A percentile compares a stretch with the other conserved stretches of the same genome.
Evolutionary conservation across 768 basidiomycete genomes (phyloP).

Genomic region (Trametes punicea): DNA sequence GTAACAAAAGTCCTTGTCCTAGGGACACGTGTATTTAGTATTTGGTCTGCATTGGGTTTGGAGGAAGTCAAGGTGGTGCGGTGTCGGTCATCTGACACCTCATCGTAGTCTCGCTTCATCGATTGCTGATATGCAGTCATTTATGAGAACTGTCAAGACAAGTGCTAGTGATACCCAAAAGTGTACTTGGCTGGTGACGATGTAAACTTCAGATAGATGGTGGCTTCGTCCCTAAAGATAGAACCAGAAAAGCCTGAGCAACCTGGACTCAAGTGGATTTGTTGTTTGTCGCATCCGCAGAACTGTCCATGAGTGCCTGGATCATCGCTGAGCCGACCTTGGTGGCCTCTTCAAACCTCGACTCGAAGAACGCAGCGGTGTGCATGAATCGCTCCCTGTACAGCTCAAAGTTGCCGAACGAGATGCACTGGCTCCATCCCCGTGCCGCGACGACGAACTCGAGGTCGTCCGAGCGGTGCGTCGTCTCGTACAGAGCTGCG

Average conservation of each 20-base stretch:
- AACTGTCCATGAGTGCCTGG: slow-evolving; percentile 72
- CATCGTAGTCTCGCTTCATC: not conserved
- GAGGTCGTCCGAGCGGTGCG: slow-evolving; percentile 84
- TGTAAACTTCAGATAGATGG: not conserved
- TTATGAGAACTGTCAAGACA: too few relatives aligned
- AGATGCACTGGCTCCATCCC: slow-evolving; percentile 95
- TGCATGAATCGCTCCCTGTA: slow-evolving; percentile 79
- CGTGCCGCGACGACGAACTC: slow-evolving; percentile 93
- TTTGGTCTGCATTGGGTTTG: not conserved
- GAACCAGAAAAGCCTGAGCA: not conserved
- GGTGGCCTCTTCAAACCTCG: slow-evolving; percentile 82
- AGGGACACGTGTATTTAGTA: slow-evolving; percentile 15
- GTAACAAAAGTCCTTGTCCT: slow-evolving; percentile 11
- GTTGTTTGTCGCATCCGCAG: slow-evolving; percentile 1
- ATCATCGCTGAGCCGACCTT: slow-evolving; percentile 87
- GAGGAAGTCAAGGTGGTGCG: too few relatives aligned
- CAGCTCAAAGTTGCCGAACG: slow-evolving; percentile 86
- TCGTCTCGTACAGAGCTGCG: slow-evolving; percentile 70
- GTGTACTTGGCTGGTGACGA: not conserved
- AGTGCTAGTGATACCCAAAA: not conserved
- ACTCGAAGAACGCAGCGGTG: slow-evolving; percentile 80
- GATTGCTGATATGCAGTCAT: not conserved
- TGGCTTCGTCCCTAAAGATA: not conserved
- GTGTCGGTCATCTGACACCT: too few relatives aligned
- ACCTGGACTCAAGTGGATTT: not conserved